Evolutionary conservation across 2,329 filamentous ascomycete genomes (phyloP).

Genomic region (Fusarium citri): DNA sequence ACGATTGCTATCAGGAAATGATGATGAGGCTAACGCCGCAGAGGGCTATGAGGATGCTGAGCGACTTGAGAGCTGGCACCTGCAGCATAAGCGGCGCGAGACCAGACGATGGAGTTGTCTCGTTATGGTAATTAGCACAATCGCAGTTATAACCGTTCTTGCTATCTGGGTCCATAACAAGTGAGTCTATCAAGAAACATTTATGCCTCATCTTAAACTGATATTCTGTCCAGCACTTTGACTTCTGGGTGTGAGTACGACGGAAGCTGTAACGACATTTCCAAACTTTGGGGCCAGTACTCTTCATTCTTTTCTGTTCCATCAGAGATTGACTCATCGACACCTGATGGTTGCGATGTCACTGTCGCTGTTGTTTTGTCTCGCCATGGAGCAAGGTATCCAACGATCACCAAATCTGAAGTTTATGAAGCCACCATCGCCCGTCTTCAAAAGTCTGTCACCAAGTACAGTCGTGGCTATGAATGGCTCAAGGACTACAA

Average conservation of each 20-base stretch:
- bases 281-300: constrained; percentile 86
- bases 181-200: constrained; percentile 8
- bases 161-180: constrained; percentile 38
- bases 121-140: constrained; percentile 35
- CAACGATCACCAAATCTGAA: constrained; percentile 74
- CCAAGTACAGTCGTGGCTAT: constrained; percentile 70
- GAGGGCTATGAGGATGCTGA: constrained; percentile 29
- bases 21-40: constrained; percentile 7
- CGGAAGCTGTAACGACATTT: constrained; percentile 64
- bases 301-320: constrained; percentile 84
- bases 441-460: constrained; percentile 69
- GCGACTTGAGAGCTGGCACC: constrained; percentile 37
- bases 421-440: constrained; percentile 73
- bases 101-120: constrained; percentile 39
- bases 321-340: constrained; percentile 69
- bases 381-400: constrained; percentile 86
- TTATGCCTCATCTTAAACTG: not conserved
- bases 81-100: constrained; percentile 33
- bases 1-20: constrained; percentile 22
- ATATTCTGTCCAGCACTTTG: constrained; percentile 13
- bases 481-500: constrained; percentile 78
- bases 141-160: constrained; percentile 33
- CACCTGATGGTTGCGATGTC: constrained; percentile 76
- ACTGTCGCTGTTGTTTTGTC: constrained; percentile 86
- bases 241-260: constrained; percentile 43